Base-by-base conservation (phyloP, 148 eudicot species). In the Nepenthes mirabilis region DNA sequence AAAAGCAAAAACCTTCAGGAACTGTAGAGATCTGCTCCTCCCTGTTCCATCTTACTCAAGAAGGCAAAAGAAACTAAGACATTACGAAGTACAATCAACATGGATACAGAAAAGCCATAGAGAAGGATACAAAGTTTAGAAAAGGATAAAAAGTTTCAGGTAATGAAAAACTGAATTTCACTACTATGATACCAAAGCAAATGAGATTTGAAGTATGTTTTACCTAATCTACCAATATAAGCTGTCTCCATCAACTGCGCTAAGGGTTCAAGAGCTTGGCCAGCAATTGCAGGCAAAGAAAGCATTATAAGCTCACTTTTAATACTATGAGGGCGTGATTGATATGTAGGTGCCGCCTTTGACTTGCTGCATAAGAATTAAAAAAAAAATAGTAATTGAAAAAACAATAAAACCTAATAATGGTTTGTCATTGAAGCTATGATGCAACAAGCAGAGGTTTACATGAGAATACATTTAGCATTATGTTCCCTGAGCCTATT, bases 221-320 rank as follows among this genome's bases (percentile, higher is more conserved):
- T 69, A 91, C 96, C 98, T 73, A 93, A 58, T 70, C 91, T 73
- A 61, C 98, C 98, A 80, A 93, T 88, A 72, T 69, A 93, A 72
- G 89, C 91, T 40, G 98, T 88, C 87, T 93, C 98, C 94, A 93
- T 80, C 60, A 88, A 69, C 72, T 93, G 98, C 13, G 90, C 81
- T 53, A 93, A 43, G 12, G 98, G 98, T 52, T 93, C 98, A 74
- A 93, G 79, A 55, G 91, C 95, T 68, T 88, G 98, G 59, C 98
- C 90, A 57, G 85, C 95, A 61, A 88, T 61, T 43, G 96, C 98
- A 2, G 96, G 98, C 66, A 85, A 71, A 47, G 95, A 72, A 68
- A 91, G 83, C 81, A 74, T 68, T 59, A 83, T 36, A 52, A 84
- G 83, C 79, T 91, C 95, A 12, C 47, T 73, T 61, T 73, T 84